These are phyloP conservation scores for Anacardium occidentale DNA, from an alignment of 345 rosid genomes.

Conservation along the genomic window DNA sequence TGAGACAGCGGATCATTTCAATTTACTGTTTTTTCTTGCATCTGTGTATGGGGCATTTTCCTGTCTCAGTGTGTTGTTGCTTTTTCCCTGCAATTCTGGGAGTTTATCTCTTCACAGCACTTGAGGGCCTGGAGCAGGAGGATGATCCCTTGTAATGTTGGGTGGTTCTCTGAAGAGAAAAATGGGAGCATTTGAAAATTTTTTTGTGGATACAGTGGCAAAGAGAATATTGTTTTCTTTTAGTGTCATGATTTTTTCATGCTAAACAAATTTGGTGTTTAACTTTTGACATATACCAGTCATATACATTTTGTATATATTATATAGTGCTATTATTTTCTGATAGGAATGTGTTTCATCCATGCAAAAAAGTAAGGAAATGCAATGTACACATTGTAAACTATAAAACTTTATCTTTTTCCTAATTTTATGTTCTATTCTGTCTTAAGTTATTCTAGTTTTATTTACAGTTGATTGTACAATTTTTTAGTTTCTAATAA, in stretches of 20 bases:
- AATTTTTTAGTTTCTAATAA: neutral
- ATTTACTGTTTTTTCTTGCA: slow-evolving; percentile 19
- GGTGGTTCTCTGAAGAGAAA: slow-evolving; percentile 26
- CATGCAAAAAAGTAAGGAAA: neutral
- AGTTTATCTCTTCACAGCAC: slow-evolving; percentile 35
- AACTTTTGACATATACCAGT: neutral
- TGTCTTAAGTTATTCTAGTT: neutral
- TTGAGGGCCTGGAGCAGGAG: slow-evolving; percentile 44
- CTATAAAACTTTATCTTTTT: neutral
- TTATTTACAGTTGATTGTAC: neutral
- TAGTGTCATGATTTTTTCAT: slow-evolving; percentile 11
- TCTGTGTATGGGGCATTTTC: slow-evolving; percentile 42
- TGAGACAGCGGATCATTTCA: slow-evolving; percentile 53
- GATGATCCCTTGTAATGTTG: slow-evolving; percentile 26
- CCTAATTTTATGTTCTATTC: neutral
- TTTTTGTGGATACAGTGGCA: slow-evolving; percentile 12
- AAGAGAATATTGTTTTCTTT: neutral
- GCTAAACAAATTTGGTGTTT: neutral
- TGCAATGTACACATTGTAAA: neutral
- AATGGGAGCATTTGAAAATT: neutral
- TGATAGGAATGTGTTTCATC: neutral
- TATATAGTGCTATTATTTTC: neutral
- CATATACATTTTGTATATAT: neutral
- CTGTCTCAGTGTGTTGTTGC: slow-evolving; percentile 52
- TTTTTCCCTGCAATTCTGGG: slow-evolving; percentile 32